Evolutionary conservation across 2,329 filamentous ascomycete genomes (phyloP).

Genomic region (Paecilomyces formosus): DNA sequence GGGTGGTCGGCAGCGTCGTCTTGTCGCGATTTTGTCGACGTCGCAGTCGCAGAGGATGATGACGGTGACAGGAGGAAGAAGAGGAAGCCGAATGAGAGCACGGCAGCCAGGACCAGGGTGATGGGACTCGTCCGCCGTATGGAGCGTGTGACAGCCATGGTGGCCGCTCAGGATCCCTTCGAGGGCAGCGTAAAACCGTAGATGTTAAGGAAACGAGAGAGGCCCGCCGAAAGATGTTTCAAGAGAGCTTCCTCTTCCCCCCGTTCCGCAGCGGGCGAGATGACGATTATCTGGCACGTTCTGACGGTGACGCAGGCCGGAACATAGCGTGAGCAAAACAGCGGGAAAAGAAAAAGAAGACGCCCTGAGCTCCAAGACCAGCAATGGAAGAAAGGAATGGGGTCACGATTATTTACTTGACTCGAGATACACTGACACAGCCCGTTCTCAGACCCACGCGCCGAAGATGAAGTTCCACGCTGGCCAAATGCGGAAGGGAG

Average conservation of each 20-base stretch:
- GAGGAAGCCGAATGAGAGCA: conserved; percentile 66
- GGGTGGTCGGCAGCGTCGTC: conserved; percentile 58
- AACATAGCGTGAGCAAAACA: not conserved
- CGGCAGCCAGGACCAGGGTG: conserved; percentile 62
- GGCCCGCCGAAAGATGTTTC: not conserved
- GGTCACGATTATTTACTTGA: not conserved
- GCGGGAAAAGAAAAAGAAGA: not conserved
- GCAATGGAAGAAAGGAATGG: not conserved
- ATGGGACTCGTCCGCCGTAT: conserved; percentile 74
- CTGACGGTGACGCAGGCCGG: not conserved
- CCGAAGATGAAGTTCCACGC: not conserved
- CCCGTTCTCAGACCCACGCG: not conserved
- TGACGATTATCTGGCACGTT: not conserved
- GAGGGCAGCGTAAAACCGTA: conserved; percentile 1
- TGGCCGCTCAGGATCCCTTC: conserved; percentile 20
- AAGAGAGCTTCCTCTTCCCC: not conserved
- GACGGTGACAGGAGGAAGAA: conserved; percentile 54
- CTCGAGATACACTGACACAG: not conserved
- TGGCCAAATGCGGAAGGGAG: not conserved
- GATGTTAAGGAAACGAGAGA: not conserved
- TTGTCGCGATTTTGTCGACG: conserved; percentile 44
- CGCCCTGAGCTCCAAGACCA: not conserved
- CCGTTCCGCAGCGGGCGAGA: not conserved
- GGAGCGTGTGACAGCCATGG: conserved; percentile 55
- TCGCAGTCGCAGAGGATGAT: conserved; percentile 41